Percentiles rank a stretch among this genome's conserved stretches.
These are phyloP conservation scores for Ustilago tritici DNA, from an alignment of 1,284 basidiomycete genomes.

Conservation along the genomic window DNA sequence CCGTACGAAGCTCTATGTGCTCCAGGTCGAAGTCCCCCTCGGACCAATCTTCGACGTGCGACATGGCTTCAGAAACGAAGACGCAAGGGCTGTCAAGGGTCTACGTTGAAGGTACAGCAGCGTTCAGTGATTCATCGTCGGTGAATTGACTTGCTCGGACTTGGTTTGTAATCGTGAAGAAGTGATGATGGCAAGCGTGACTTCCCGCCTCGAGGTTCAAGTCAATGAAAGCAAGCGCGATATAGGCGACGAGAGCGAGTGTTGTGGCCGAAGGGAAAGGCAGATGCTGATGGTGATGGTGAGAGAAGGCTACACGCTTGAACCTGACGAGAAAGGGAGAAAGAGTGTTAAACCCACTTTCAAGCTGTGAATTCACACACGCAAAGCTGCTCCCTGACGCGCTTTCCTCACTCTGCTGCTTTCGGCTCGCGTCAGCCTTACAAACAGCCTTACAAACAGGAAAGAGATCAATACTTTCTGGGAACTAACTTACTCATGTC, in stretches of 20 bases:
- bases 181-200: background rate
- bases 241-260: too few relatives aligned
- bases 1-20: constrained; percentile 37
- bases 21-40: constrained; percentile 50
- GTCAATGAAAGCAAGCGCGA: background rate
- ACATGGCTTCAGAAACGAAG: constrained; percentile 12
- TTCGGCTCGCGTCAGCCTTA: constrained; percentile 24
- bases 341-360: background rate
- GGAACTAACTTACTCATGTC: background rate
- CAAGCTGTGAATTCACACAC: background rate
- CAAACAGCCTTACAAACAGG: constrained; percentile 9
- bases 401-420: constrained; percentile 1
- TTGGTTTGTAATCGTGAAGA: background rate
- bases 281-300: background rate
- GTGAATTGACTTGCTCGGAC: background rate
- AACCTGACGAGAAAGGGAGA: constrained; percentile 3
- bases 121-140: background rate
- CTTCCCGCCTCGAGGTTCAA: background rate
- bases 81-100: background rate
- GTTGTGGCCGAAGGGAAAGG: background rate
- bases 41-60: constrained; percentile 50
- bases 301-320: background rate
- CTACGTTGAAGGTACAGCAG: background rate
- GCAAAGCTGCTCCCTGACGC: constrained; percentile 27
- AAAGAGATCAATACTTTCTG: constrained; percentile 29